Conservation (phyloP, 176 grass and related monocot genomes). For the Echinochloa phyllopogon region DNA sequence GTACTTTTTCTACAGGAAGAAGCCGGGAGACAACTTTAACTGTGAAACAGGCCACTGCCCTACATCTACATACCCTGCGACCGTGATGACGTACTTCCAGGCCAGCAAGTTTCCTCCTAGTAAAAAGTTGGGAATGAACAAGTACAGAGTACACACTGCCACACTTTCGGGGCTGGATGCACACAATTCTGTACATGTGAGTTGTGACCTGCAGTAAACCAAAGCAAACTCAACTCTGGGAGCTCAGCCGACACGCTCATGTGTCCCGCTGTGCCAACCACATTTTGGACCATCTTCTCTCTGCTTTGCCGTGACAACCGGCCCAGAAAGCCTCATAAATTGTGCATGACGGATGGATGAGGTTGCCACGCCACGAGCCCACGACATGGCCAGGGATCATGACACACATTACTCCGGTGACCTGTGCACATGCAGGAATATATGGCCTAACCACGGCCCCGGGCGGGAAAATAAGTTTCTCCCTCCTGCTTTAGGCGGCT, state of each 20-base stretch:
- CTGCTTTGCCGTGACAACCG: constrained; percentile 24
- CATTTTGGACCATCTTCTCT: neutral
- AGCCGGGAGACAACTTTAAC: neutral
- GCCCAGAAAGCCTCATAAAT: constrained; percentile 6
- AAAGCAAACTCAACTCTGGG: neutral
- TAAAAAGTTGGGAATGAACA: neutral
- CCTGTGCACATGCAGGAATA: constrained; percentile 19
- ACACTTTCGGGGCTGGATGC: neutral
- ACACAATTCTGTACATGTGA: neutral
- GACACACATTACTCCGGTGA: neutral
- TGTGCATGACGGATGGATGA: neutral
- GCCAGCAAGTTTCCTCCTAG: neutral
- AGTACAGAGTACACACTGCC: neutral
- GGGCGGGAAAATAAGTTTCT: neutral
- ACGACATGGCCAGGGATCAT: neutral
- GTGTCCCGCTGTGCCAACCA: constrained; percentile 32
- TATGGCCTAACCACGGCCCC: neutral
- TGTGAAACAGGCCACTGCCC: neutral
- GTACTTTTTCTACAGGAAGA: neutral
- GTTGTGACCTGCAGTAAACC: neutral
- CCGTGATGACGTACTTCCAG: neutral
- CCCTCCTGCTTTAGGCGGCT: neutral
- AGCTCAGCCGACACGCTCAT: constrained; percentile 1
- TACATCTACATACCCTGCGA: neutral
- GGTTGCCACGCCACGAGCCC: neutral